These are phyloP conservation scores for Talaromyces wortmannii DNA, from an alignment of 495 filamentous ascomycete species.

Conservation along the genomic window DNA sequence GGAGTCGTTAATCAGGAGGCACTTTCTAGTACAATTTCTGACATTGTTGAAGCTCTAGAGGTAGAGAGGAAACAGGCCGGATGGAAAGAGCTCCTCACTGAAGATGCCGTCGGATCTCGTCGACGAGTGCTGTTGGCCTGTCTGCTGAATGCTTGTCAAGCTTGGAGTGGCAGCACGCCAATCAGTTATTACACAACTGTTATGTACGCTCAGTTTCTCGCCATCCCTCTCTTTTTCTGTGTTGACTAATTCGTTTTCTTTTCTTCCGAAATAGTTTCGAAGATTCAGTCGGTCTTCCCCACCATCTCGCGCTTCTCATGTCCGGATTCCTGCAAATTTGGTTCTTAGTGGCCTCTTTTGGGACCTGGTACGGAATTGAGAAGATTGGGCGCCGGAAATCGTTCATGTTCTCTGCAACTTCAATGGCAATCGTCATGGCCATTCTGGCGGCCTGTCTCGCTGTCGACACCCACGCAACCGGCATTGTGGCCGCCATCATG, in stretches of 20 bases:
- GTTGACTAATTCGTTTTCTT: constrained; percentile 9
- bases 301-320: constrained; percentile 15
- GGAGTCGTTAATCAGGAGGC: constrained; percentile 12
- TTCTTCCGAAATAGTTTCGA: constrained; percentile 8
- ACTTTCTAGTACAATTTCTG: constrained; percentile 4
- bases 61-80: constrained; percentile 11
- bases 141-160: constrained; percentile 18
- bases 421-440: constrained; percentile 13
- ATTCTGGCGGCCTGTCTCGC: constrained; percentile 8
- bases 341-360: constrained; percentile 18
- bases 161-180: constrained; percentile 17
- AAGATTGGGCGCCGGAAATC: constrained; percentile 11
- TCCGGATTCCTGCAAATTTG: constrained; percentile 22
- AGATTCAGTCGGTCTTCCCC: constrained; percentile 13
- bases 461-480: constrained; percentile 4
- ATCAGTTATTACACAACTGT: constrained; percentile 13
- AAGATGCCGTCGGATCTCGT: constrained; percentile 11
- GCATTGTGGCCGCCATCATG: constrained; percentile 10
- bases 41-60: constrained; percentile 8
- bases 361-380: constrained; percentile 22
- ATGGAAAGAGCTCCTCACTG: constrained; percentile 18
- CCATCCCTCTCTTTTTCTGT: not conserved
- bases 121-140: constrained; percentile 12
- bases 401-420: constrained; percentile 15
- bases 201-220: constrained; percentile 10